These are phyloP conservation scores for Amaranthus cruentus DNA, from an alignment of 148 eudicot species.

Conservation along the genomic window DNA sequence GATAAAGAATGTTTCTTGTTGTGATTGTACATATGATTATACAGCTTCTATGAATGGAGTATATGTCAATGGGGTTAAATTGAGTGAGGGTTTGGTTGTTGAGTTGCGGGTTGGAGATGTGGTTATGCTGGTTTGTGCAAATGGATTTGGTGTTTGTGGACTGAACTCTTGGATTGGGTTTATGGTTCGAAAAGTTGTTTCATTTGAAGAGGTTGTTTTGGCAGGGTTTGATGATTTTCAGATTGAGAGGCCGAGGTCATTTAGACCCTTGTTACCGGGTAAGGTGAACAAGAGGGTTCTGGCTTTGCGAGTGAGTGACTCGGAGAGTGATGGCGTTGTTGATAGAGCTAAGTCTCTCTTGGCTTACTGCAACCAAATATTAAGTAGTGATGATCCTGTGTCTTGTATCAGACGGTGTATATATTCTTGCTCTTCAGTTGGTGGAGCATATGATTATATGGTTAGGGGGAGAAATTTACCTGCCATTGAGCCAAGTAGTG, in stretches of 20 bases:
- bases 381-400: constrained; percentile 53
- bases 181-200: constrained; percentile 47
- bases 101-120: constrained; percentile 68
- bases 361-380: constrained; percentile 49
- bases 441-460: constrained; percentile 17
- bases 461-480: constrained; percentile 13
- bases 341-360: constrained; percentile 40
- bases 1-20: background rate
- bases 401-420: constrained; percentile 35
- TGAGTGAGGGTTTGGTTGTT: constrained; percentile 38
- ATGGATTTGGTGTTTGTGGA: constrained; percentile 32
- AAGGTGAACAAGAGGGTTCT: constrained; percentile 33
- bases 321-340: constrained; percentile 32
- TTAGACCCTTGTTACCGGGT: constrained; percentile 25
- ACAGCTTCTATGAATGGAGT: constrained; percentile 69
- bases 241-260: constrained; percentile 20
- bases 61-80: constrained; percentile 62
- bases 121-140: constrained; percentile 52
- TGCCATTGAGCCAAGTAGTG: constrained; percentile 20
- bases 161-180: constrained; percentile 49
- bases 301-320: constrained; percentile 21
- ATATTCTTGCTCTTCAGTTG: constrained; percentile 9
- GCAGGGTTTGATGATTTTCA: constrained; percentile 18
- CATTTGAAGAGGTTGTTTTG: constrained; percentile 48
- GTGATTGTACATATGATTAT: constrained; percentile 27